Evolutionary conservation across 2,329 filamentous ascomycete species (phyloP).

Genomic region (Penicillium sp.): DNA sequence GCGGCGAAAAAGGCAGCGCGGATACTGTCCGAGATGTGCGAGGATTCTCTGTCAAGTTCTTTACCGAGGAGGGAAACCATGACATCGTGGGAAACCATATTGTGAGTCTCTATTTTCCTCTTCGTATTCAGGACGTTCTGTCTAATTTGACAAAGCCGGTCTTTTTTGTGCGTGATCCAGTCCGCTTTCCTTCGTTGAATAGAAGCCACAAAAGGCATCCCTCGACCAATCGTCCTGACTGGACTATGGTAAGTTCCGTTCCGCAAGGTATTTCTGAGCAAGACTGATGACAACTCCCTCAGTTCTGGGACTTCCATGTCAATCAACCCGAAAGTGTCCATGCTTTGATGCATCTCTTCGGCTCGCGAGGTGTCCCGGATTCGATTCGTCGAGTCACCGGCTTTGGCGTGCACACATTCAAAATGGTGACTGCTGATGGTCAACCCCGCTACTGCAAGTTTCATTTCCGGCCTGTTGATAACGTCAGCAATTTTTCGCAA

Average conservation of each 20-base stretch:
- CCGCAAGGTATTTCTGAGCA: background rate
- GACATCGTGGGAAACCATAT: slow-evolving; percentile 29
- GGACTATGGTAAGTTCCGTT: slow-evolving; percentile 50
- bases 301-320: slow-evolving; percentile 63
- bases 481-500: slow-evolving; percentile 55
- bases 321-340: slow-evolving; percentile 62
- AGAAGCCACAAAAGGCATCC: slow-evolving; percentile 69
- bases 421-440: slow-evolving; percentile 42
- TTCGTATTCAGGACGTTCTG: background rate
- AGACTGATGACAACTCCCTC: background rate
- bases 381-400: slow-evolving; percentile 55
- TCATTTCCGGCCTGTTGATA: slow-evolving; percentile 60
- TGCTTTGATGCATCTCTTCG: slow-evolving; percentile 63
- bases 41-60: slow-evolving; percentile 55
- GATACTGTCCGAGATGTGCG: slow-evolving; percentile 54
- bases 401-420: slow-evolving; percentile 42
- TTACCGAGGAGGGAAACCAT: slow-evolving; percentile 54
- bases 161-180: slow-evolving; percentile 49
- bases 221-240: slow-evolving; percentile 64
- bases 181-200: slow-evolving; percentile 47
- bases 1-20: slow-evolving; percentile 48
- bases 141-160: slow-evolving; percentile 32
- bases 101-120: slow-evolving; percentile 5
- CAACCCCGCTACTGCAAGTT: slow-evolving; percentile 62
- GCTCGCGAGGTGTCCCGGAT: slow-evolving; percentile 56